Evolutionary conservation across 1,284 basidiomycete genomes (phyloP), one percentile per base, ranked within the genome.

Genomic region (Taiwanofungus camphoratus): DNA sequence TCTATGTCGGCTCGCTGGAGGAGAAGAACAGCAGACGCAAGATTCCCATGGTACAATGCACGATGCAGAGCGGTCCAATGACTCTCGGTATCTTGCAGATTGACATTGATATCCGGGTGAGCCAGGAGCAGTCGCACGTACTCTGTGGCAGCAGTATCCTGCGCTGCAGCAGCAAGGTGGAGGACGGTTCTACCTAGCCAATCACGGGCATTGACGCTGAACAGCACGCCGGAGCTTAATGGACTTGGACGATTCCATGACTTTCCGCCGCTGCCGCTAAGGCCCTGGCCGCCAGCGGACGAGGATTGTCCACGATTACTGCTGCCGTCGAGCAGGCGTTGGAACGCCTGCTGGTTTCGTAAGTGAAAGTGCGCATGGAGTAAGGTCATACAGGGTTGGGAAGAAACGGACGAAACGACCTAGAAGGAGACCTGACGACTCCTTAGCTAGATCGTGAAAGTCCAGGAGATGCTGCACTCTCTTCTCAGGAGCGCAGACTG

Each of bases 51-150:
- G 61, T 96, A 99, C 46, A 98, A 66, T 1, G 94, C 92, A 36
- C 92, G 74, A 60, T 99, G 96, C 16, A 99, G 70, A 2, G 95
- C 77, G 0, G 93, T 96, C 85, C 93, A 98, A 44, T 87, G 84
- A 49, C 78, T 90, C 70, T 96, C 94, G 42, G 62, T 63, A 63
- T 99, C 95, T 45, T 74, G 69, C 5, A 88, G 51, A 54, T 99
- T 99, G 58, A 93, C 78, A 49, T 90, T 85, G 59, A 94, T 70
- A 20, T 69, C 67, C 1, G 89, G 83, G 53, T 92, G 84, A 8
- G 79, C 76, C 39, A 98, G 73, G n/a, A 98, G 70, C 39, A 88
- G 71, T 38, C 81, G 73, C 39, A 93, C 77, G 62, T 88, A 98
- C 57, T 92, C 87, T 52, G 88, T 63, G 29, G 82, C 77, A 24